Evolutionary conservation across 371 early-diverging fungal species (phyloP).

Genomic region (Mortierella sp.): DNA sequence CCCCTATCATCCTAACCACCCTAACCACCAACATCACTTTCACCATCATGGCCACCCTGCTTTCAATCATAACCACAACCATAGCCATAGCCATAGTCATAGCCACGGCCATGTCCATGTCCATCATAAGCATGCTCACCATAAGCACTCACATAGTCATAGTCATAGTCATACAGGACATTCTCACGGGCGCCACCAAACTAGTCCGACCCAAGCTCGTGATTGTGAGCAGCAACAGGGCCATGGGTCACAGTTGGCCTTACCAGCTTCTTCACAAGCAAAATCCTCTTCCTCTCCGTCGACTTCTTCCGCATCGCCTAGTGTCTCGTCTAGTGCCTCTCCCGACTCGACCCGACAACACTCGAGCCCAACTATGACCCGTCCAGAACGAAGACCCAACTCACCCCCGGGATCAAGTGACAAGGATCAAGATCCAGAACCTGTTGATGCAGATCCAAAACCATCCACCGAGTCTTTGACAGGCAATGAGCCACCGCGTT

Average conservation of each 20-base stretch:
- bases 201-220: not conserved
- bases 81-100: constrained; percentile 24
- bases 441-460: too few species aligned
- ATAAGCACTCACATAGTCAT: constrained; percentile 13
- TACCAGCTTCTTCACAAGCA: not conserved
- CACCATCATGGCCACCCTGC: constrained; percentile 37
- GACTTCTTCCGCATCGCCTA: constrained; percentile 1
- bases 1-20: constrained; percentile 51
- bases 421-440: too few species aligned
- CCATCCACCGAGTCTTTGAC: too few species aligned
- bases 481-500: not conserved
- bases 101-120: not conserved
- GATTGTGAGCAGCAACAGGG: constrained; percentile 8
- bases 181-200: constrained; percentile 10
- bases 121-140: not conserved
- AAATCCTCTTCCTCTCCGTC: not conserved
- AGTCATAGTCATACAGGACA: constrained; percentile 3
- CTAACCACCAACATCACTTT: constrained; percentile 54
- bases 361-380: too few species aligned
- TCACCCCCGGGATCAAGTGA: too few species aligned
- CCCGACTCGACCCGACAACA: too few species aligned
- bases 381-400: too few species aligned
- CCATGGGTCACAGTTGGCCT: not conserved
- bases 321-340: too few species aligned
- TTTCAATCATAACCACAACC: constrained; percentile 1